Conservation (phyloP, 305 asterid genomes). For the Petunia hybrid region DNA sequence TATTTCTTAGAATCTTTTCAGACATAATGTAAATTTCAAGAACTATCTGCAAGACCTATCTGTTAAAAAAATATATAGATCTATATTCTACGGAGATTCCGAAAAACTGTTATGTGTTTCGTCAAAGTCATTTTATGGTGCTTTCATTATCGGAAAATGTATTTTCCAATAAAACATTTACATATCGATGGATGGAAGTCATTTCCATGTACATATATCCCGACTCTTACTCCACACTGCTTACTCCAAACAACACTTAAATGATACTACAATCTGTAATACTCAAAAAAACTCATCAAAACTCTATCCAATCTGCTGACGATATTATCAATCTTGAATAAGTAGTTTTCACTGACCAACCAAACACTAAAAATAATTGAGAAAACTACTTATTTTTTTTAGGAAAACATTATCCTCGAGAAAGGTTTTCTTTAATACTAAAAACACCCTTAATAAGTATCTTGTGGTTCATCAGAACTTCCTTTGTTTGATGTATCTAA, state of each 20-base stretch:
- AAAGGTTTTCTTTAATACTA: not conserved
- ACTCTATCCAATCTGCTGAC: not conserved
- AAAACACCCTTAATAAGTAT: not conserved
- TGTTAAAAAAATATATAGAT: not conserved
- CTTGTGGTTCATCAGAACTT: conserved; percentile 3
- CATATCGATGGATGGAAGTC: not conserved
- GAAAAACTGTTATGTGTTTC: not conserved
- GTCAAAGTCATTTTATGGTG: not conserved
- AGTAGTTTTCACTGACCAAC: not conserved
- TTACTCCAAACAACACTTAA: conserved; percentile 24
- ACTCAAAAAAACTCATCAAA: conserved; percentile 12
- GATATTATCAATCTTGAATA: not conserved
- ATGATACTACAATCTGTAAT: not conserved
- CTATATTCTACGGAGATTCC: not conserved
- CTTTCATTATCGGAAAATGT: not conserved
- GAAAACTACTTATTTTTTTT: not conserved
- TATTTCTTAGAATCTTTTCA: not conserved
- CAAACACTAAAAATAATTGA: not conserved
- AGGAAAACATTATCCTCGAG: not conserved
- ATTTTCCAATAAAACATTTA: not conserved
- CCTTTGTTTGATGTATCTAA: not conserved
- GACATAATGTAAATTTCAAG: conserved; percentile 4
- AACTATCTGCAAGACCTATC: not conserved
- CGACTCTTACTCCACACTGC: conserved; percentile 6
- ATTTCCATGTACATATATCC: conserved; percentile 13